Evolutionary conservation across 1,284 basidiomycete genomes (phyloP), one percentile per base, ranked within the genome.

Genomic region (Trametes sp.): DNA sequence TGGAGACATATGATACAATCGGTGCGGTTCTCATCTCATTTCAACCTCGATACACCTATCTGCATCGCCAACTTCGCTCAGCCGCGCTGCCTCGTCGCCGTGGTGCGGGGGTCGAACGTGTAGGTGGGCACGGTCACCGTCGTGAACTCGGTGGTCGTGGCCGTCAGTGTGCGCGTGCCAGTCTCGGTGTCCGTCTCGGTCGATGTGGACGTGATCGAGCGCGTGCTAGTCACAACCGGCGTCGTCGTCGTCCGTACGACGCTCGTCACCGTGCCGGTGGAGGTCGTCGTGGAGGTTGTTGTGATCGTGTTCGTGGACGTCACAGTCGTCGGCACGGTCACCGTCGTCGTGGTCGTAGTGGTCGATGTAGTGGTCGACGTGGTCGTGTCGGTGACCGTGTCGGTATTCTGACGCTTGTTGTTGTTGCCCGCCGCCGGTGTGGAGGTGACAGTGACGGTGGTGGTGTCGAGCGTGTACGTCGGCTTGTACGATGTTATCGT

Each of bases 21-120:
- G n/a, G n/a, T n/a, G n/a, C n/a, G n/a, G n/a, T n/a, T n/a, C n/a
- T n/a, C n/a, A n/a, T n/a, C n/a, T n/a, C n/a, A n/a, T n/a, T n/a
- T n/a, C n/a, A n/a, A n/a, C n/a, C n/a, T n/a, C n/a, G n/a, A n/a
- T n/a, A n/a, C n/a, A n/a, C n/a, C n/a, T n/a, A n/a, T n/a, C n/a
- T n/a, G n/a, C n/a, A n/a, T n/a, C n/a, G n/a, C n/a, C n/a, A n/a
- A n/a, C n/a, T n/a, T n/a, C n/a, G n/a, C 31, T 33, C 31, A 33
- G 31, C 31, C 31, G 11, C 31, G 31, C 31, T 33, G 31, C 6
- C 31, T 5, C 6, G 58, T 59, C 23, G 58, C 58, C 10, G 58
- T 59, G 7, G 58, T 59, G 1, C 58, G 29, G 4, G 58, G 58
- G 51, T 59, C 58, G 44, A 54, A 54, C 2, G 58, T 59, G 13